Percentiles rank a stretch among this genome's conserved stretches.
Evolutionary conservation across 768 basidiomycete genomes (phyloP).

Genomic region (Chlorophyllum brunneum): DNA sequence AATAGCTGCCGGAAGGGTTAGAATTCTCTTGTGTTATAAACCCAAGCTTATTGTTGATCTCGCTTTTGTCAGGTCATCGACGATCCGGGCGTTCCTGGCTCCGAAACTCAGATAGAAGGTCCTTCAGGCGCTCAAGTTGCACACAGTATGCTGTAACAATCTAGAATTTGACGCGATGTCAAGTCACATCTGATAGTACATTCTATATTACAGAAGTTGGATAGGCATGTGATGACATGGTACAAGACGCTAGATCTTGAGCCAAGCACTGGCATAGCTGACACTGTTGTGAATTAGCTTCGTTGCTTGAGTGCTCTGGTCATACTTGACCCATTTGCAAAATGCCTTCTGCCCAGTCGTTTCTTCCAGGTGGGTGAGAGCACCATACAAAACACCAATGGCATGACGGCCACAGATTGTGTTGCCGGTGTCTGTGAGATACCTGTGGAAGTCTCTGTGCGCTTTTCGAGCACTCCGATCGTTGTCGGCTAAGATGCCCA

Average conservation of each 20-base stretch:
- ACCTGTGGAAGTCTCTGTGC: conserved; percentile 60
- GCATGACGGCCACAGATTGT: conserved; percentile 98
- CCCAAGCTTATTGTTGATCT: not conserved
- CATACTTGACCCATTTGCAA: conserved; percentile 87
- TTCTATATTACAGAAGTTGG: conserved; percentile 5
- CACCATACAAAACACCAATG: conserved; percentile 87
- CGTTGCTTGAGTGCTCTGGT: conserved; percentile 81
- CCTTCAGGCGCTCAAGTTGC: conserved; percentile 51
- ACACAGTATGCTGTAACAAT: conserved; percentile 32
- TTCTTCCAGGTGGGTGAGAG: conserved; percentile 56
- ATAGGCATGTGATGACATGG: not conserved
- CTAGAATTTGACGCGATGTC: not conserved
- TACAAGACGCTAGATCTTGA: conserved; percentile 43
- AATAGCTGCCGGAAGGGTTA: conserved; percentile 51
- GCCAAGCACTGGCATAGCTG: conserved; percentile 91
- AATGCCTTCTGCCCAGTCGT: conserved; percentile 29
- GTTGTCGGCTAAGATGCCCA: conserved; percentile 60
- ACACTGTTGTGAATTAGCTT: conserved; percentile 81
- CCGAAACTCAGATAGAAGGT: conserved; percentile 54
- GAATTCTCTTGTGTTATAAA: not conserved
- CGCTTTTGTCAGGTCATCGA: conserved; percentile 51
- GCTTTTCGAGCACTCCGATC: conserved; percentile 50
- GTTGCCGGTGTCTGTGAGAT: conserved; percentile 76
- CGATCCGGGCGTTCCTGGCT: conserved; percentile 66
- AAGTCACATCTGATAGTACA: not conserved